Percentiles rank a stretch among this genome's conserved stretches.
Conservation (phyloP, 1,284 basidiomycete genomes). For the Trichosporon asahii region DNA sequence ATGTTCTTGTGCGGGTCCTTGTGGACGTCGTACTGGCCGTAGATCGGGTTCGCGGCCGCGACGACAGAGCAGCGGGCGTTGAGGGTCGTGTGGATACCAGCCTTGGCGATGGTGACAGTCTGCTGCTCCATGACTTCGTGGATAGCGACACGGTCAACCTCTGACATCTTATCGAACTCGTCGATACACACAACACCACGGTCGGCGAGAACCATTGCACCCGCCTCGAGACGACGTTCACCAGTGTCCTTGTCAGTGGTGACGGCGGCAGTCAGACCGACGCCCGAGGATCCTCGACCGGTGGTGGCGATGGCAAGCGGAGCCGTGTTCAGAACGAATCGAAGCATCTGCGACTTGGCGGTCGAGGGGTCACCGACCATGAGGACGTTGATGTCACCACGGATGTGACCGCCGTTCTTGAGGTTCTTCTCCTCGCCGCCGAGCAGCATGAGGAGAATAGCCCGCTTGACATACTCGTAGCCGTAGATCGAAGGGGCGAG, state of each 20-base stretch:
- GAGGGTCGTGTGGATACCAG: constrained; percentile 95
- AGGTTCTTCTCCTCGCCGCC: constrained; percentile 98
- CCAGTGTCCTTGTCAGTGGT: constrained; percentile 95
- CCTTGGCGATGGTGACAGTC: constrained; percentile 98
- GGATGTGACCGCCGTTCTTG: constrained; percentile 95
- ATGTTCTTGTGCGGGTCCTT: constrained; percentile 99
- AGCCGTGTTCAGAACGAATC: constrained; percentile 93
- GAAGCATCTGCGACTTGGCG: constrained; percentile 93
- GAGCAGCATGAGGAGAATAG: constrained; percentile 84
- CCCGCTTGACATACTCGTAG: constrained; percentile 92
- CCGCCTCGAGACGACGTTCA: constrained; percentile 92
- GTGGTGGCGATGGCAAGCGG: constrained; percentile 98
- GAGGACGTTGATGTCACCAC: constrained; percentile 98
- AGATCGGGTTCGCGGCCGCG: constrained; percentile 98
- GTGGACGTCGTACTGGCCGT: constrained; percentile 98
- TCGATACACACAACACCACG: constrained; percentile 99
- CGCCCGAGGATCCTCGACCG: constrained; percentile 93
- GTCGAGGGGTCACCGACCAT: constrained; percentile 99
- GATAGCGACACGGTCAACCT: constrained; percentile 97
- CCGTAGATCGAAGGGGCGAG: constrained; percentile 97
- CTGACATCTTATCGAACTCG: constrained; percentile 99
- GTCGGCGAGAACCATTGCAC: constrained; percentile 99
- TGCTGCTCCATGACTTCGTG: constrained; percentile 99
- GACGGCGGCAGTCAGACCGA: constrained; percentile 98
- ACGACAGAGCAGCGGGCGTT: constrained; percentile 98